Evolutionary conservation across 192 early-diverging fungal genomes (phyloP), one percentile per base, ranked within the genome.

Genomic region (Backusella luteola): DNA sequence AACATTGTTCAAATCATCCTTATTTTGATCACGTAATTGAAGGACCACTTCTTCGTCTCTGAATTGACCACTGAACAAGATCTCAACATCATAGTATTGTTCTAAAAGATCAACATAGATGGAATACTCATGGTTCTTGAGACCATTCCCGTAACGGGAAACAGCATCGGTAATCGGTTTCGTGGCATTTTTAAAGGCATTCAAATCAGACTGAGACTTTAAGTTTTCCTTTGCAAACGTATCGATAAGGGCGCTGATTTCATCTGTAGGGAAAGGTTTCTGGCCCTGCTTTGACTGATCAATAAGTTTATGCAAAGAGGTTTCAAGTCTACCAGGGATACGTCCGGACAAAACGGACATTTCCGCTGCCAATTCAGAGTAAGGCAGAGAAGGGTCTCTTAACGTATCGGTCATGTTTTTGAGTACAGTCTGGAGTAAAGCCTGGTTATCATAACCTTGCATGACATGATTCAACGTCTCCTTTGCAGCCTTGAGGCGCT

Each of bases 21-120:
- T 96, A 89, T 93, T 81, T 80, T 89, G 84, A 59, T 98, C 96
- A 74, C 97, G 94, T 66, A 99, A 83, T n/a, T 89, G 80, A 76
- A 94, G 84, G 77, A 99, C 80, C 15, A 92, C 94, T 67, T 96
- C 94, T 77, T 97, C 96, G 73, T 96, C 93, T 71, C 89, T 86
- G 36, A 82, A 84, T 6, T 84, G 49, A n/a, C 89, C 89, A 44
- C 91, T 87, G 80, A 98, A 99, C 36, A 96, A 81, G 3, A 88
- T 85, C 84, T 99, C 96, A 39, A 94, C 90, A 69, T 92, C 87
- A 69, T 92, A 87, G 87, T 96, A 99, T 42, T 90, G 89, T 78
- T 95, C 88, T 67, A 99, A 84, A 26, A 98, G 87, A 35, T 88
- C 79, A 29, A 87, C 88, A 66, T 97, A 88, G 32, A 92, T 87